Evolutionary conservation across 371 early-diverging fungal species (phyloP).

Genomic region (Cokeromyces recurvatus): DNA sequence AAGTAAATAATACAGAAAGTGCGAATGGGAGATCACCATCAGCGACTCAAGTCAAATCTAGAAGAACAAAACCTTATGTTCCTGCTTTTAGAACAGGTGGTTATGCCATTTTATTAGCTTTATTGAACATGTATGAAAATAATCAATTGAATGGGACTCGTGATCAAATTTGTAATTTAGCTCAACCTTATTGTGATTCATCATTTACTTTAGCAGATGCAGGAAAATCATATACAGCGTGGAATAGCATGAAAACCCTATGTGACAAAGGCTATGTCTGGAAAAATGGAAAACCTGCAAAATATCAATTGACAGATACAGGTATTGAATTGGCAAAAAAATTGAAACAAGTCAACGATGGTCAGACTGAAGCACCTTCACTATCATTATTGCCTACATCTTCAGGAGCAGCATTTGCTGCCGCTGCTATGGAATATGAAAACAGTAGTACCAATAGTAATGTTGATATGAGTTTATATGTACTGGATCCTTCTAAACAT

Average conservation of each 20-base stretch:
- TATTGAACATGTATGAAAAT: constrained; percentile 43
- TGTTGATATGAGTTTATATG: constrained; percentile 15
- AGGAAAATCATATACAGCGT: constrained; percentile 66
- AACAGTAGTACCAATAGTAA: not conserved
- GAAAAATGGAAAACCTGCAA: constrained; percentile 54
- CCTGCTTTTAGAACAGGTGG: constrained; percentile 80
- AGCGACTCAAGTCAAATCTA: too few relatives aligned
- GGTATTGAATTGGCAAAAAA: constrained; percentile 60
- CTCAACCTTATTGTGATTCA: constrained; percentile 60
- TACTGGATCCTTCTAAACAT: constrained; percentile 7
- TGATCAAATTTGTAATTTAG: constrained; percentile 55
- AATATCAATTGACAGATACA: constrained; percentile 70
- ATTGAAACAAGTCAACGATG: constrained; percentile 23
- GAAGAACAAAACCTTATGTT: constrained; percentile 53
- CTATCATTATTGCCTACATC: not conserved
- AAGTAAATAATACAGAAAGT: not conserved
- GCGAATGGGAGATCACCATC: too few relatives aligned
- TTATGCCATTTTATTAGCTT: constrained; percentile 81
- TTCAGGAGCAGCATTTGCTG: constrained; percentile 2
- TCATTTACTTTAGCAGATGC: constrained; percentile 61
- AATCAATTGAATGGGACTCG: constrained; percentile 34
- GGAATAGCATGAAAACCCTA: constrained; percentile 73
- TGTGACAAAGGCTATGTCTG: constrained; percentile 64
- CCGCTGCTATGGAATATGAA: not conserved
- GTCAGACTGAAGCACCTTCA: not conserved